Conservation (phyloP, 106 monocot genomes). For the Dendrobium catenatum region DNA sequence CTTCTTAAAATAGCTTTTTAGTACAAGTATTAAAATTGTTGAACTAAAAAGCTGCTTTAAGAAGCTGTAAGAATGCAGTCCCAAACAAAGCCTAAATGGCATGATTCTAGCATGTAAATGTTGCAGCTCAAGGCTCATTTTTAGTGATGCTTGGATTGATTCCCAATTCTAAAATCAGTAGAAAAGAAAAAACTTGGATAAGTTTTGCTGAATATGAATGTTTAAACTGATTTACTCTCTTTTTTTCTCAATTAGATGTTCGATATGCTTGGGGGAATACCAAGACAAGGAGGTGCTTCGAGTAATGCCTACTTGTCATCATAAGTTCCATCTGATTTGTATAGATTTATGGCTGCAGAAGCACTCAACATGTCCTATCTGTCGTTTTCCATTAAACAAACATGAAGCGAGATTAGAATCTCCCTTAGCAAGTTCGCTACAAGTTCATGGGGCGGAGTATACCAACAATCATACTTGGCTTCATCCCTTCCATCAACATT, state of each 20-base stretch:
- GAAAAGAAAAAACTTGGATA: neutral
- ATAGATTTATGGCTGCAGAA: constrained; percentile 59
- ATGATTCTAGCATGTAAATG: neutral
- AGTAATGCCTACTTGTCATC: constrained; percentile 41
- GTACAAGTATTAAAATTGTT: too few species aligned
- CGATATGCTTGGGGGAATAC: constrained; percentile 65
- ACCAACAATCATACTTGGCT: neutral
- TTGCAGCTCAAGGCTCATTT: neutral
- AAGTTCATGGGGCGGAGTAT: neutral
- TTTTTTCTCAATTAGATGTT: constrained; percentile 34
- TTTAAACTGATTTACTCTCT: neutral
- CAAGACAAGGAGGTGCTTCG: constrained; percentile 59
- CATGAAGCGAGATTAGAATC: constrained; percentile 3
- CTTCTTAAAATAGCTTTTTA: too few species aligned
- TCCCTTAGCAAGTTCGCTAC: neutral
- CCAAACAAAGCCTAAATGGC: neutral
- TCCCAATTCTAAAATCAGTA: neutral
- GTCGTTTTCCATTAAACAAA: constrained; percentile 31
- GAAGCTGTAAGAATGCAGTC: too few species aligned
- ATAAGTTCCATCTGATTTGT: constrained; percentile 51
- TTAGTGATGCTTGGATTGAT: neutral
- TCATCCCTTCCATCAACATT: constrained; percentile 2
- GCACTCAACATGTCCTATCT: constrained; percentile 54
- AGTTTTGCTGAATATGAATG: neutral
- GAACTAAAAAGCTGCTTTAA: too few species aligned